Base-by-base conservation (phyloP, 2,329 filamentous ascomycete species). In the Allantophomopsis cytisporea region DNA sequence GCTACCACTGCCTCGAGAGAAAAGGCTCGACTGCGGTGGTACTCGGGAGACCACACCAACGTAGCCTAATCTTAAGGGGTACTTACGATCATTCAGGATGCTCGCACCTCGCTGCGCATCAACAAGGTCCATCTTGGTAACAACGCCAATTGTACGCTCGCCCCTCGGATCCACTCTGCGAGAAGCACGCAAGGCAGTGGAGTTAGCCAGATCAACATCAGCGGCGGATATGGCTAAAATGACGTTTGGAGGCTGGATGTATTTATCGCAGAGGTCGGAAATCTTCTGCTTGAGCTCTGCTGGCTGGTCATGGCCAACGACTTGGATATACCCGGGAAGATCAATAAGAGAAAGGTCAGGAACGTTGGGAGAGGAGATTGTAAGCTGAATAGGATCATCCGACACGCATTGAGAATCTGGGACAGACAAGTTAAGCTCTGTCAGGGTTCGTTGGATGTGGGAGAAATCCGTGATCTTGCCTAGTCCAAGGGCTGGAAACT, bases 51-150 rank as follows among this genome's bases (percentile, higher is more conserved):
- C 84, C 4, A 98, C 91, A 37, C 91, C 91, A 3, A 98, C 89
- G 52, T 98, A 98, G 3, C 91, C 91, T 3, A 98, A 66, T n/a
- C 91, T 75, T 21, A 98, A 68, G 32, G 91, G 89, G 54, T 98
- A 98, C 57, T 96, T 94, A 55, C 78, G 81, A 57, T 98, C 89
- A 18, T 71, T 79, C 15, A 98, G 67, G 23, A 98, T 85, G 30
- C 75, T 70, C 12, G 76, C 72, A 21, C 88, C 91, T 42, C 89
- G 77, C 7, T 68, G 65, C 3, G 91, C 72, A 49, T 96, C 89
- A 7, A 98, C 88, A 16, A 98, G 69, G 53, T 98, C 91, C 89
- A 98, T 95, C 64, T 98, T 98, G 3, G 91, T 98, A 33, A 98
- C 80, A n/a, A 98, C 91, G 35, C 91, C 91, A 54, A 98, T 98